Percentiles rank a stretch among this genome's conserved stretches.
Conservation (phyloP, 495 filamentous ascomycete species). For the Clavariopsis aquatica region DNA sequence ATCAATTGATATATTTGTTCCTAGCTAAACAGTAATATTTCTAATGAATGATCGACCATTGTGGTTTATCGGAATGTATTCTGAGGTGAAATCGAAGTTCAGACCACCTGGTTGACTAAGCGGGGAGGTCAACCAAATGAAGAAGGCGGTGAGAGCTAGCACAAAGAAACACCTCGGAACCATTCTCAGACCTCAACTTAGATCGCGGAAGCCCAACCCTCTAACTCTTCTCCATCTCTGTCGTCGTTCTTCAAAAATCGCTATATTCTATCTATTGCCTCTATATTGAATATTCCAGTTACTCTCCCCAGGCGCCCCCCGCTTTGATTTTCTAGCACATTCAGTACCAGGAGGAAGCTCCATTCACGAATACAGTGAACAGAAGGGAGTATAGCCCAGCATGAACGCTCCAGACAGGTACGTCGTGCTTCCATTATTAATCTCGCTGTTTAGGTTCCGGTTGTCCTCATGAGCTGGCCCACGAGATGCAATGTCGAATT, state of each 20-base stretch:
- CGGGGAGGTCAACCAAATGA: too few species aligned
- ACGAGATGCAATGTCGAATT: not conserved
- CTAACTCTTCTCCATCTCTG: not conserved
- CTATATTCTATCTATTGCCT: not conserved
- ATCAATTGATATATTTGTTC: too few species aligned
- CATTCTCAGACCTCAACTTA: not conserved
- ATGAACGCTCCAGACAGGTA: conserved; percentile 32
- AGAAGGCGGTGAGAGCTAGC: conserved; percentile 9
- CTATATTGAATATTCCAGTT: not conserved
- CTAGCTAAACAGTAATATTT: too few species aligned
- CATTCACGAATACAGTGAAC: not conserved
- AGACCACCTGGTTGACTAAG: not conserved
- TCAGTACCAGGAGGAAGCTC: not conserved
- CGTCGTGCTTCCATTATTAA: not conserved
- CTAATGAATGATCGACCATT: too few species aligned
- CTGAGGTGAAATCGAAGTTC: not conserved
- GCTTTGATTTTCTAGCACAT: not conserved
- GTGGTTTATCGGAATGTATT: not conserved
- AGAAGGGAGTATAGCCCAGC: not conserved
- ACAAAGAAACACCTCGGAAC: not conserved
- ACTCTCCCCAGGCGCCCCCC: not conserved
- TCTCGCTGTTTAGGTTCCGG: not conserved
- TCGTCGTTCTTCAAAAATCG: too few species aligned
- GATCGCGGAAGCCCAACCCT: not conserved
- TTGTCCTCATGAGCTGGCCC: not conserved